Percentiles rank a stretch among this genome's conserved stretches.
Conservation (phyloP, 2,329 filamentous ascomycete genomes). For the Diaporthe sp. region DNA sequence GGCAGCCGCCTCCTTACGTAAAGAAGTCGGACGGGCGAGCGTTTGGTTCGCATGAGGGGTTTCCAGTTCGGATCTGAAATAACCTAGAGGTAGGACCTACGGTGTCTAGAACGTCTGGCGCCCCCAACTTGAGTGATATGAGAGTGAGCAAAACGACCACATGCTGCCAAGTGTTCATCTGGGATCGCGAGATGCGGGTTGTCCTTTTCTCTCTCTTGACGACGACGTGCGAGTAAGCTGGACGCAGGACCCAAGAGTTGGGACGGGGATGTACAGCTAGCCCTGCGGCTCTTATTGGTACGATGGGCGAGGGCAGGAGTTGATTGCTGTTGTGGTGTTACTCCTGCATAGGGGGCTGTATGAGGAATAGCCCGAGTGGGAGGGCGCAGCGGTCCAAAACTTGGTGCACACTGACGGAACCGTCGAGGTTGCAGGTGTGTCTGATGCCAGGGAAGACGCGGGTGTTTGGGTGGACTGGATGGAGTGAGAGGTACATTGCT, state of each 20-base stretch:
- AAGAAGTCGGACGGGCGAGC: neutral
- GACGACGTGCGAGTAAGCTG: constrained; percentile 3
- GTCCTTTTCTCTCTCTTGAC: neutral
- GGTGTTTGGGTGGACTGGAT: constrained; percentile 4
- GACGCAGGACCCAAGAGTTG: constrained; percentile 18
- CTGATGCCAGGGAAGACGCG: constrained; percentile 9
- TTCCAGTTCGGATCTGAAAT: neutral
- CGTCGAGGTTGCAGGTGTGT: constrained; percentile 23
- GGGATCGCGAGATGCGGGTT: neutral
- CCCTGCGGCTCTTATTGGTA: constrained; percentile 12
- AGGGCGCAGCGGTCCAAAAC: neutral
- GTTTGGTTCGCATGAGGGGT: neutral
- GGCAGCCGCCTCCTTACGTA: constrained; percentile 9
- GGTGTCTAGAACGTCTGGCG: too few relatives aligned
- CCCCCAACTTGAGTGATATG: neutral
- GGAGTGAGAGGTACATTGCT: neutral
- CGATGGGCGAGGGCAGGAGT: constrained; percentile 13
- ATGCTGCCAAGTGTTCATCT: neutral
- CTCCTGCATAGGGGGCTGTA: constrained; percentile 18
- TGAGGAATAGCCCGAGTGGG: constrained; percentile 5
- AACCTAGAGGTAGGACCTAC: too few relatives aligned
- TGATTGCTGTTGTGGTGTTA: neutral
- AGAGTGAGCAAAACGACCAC: neutral
- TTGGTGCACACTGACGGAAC: constrained; percentile 23
- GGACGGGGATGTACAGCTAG: neutral